These are phyloP conservation scores for Penicillium flavigenum DNA, from an alignment of 495 filamentous ascomycete species.

Conservation along the genomic window DNA sequence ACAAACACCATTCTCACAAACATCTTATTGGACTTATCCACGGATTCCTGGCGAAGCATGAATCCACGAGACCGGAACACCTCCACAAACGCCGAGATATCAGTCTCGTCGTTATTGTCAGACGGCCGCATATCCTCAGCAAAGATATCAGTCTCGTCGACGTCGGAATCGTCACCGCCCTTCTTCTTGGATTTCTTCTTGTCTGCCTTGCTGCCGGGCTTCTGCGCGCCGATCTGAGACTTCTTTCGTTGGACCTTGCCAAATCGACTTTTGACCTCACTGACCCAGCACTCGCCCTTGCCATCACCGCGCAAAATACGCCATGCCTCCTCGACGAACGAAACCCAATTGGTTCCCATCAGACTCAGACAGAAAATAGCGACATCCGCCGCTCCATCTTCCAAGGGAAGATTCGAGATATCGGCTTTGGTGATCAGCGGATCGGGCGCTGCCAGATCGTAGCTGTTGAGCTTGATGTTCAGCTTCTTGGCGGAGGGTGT, in stretches of 20 bases:
- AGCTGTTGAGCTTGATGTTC: constrained; percentile 64
- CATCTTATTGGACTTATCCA: constrained; percentile 93
- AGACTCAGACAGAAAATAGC: constrained; percentile 92
- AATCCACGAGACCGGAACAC: constrained; percentile 79
- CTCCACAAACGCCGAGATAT: constrained; percentile 85
- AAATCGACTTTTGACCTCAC: constrained; percentile 93
- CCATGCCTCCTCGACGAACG: constrained; percentile 94
- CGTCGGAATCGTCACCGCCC: constrained; percentile 38
- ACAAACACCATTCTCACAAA: constrained; percentile 95
- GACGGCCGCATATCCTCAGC: constrained; percentile 48
- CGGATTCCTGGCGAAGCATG: constrained; percentile 58
- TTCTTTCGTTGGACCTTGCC: constrained; percentile 59
- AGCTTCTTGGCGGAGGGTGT: constrained; percentile 58
- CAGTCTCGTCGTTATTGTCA: constrained; percentile 60
- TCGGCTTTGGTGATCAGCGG: constrained; percentile 82
- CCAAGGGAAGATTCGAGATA: constrained; percentile 75
- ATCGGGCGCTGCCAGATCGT: constrained; percentile 63
- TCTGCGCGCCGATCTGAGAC: constrained; percentile 59
- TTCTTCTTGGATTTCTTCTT: constrained; percentile 49
- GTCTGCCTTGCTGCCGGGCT: constrained; percentile 59
- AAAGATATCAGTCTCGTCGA: constrained; percentile 47
- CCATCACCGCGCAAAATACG: constrained; percentile 72
- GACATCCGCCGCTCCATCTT: constrained; percentile 71
- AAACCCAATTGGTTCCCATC: constrained; percentile 98
- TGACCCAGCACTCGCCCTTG: constrained; percentile 93